A percentile compares a stretch with the other conserved stretches of the same genome.
Evolutionary conservation across 2,329 filamentous ascomycete species (phyloP).

Genomic region (Aphanoascus verrucosus): DNA sequence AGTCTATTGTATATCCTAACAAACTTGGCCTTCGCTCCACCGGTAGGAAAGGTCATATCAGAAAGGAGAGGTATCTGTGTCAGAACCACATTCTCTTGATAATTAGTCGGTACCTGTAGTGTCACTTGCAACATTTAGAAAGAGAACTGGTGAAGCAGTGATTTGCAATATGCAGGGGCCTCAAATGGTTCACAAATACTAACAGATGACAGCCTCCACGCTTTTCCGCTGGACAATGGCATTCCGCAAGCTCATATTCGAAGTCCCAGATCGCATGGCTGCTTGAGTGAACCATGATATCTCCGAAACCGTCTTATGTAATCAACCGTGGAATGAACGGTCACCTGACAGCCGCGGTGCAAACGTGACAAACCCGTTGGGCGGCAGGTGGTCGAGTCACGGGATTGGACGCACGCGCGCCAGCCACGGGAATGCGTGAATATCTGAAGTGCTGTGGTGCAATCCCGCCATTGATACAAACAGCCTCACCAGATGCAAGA

Average conservation of each 20-base stretch:
- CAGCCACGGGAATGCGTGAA: too few relatives aligned
- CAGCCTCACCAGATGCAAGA: too few relatives aligned
- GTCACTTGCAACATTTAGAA: background rate
- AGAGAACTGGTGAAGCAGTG: background rate
- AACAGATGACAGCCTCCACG: background rate
- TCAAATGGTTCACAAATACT: background rate
- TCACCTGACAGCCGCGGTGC: background rate
- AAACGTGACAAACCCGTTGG: background rate
- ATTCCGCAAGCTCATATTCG: too few relatives aligned
- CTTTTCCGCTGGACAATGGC: too few relatives aligned
- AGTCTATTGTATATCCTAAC: background rate
- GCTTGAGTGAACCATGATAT: background rate
- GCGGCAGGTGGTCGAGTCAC: constrained; percentile 1
- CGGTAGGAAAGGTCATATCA: background rate
- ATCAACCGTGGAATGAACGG: background rate
- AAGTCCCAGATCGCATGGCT: background rate
- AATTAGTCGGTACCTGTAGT: background rate
- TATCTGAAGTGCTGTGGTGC: too few relatives aligned
- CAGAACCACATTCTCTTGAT: background rate
- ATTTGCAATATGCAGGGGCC: background rate
- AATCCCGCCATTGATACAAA: too few relatives aligned
- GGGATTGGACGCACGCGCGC: background rate
- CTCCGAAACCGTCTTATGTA: background rate
- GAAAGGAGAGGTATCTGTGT: background rate
- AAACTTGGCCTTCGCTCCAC: background rate